A percentile compares a stretch with the other conserved stretches of the same genome.
phyloP scores from a whole-genome alignment of 768 basidiomycete genomes.

The Pleurotus tuber-regium region DNA sequence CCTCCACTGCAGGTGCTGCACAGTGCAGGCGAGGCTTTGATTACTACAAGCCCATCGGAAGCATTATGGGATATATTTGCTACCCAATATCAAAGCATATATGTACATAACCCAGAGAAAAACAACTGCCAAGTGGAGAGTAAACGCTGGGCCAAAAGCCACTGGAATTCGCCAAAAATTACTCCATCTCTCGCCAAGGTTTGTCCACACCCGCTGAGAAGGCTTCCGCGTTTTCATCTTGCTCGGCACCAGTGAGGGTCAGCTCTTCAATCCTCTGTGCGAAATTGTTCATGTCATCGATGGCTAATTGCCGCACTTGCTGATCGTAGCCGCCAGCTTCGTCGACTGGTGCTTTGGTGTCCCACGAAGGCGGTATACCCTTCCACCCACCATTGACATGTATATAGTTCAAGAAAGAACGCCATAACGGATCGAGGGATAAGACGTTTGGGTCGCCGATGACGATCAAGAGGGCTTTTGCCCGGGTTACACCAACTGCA shows the following conservation, averaged over 20 bases:
- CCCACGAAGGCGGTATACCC: conserved; percentile 50
- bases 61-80: too few relatives aligned
- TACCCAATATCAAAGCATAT: too few relatives aligned
- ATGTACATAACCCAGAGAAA: too few relatives aligned
- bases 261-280: conserved; percentile 31
- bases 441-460: conserved; percentile 59
- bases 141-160: background rate
- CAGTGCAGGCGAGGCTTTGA: too few relatives aligned
- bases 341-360: conserved; percentile 36
- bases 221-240: conserved; percentile 15
- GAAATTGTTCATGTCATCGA: conserved; percentile 43
- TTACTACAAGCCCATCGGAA: too few relatives aligned
- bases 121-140: too few relatives aligned
- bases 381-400: conserved; percentile 51
- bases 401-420: conserved; percentile 59
- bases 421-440: conserved; percentile 62
- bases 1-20: too few relatives aligned
- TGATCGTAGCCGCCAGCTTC: conserved; percentile 39
- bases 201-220: conserved; percentile 34
- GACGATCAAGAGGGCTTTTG: conserved; percentile 56
- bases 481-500: conserved; percentile 60
- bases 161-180: background rate
- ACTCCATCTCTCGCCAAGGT: conserved; percentile 42
- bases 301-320: conserved; percentile 26
- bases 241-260: conserved; percentile 23